Evolutionary conservation across 257 asterid genomes (phyloP).

Genomic region (Lavandula angustifolia): DNA sequence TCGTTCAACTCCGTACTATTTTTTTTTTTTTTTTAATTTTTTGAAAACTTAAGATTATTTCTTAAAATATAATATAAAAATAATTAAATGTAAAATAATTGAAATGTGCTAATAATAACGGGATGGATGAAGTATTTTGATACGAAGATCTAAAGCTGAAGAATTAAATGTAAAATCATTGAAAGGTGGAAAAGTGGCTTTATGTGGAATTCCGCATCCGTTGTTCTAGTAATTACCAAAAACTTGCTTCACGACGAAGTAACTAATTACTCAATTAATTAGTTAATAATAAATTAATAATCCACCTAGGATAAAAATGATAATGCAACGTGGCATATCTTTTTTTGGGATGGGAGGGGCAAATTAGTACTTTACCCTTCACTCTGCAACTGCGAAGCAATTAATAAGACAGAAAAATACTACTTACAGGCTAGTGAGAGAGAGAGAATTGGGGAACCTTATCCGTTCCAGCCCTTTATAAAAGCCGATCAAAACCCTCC

Average conservation of each 20-base stretch:
- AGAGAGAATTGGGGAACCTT: conserved; percentile 37
- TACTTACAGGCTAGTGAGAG: conserved; percentile 13
- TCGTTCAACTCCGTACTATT: too few relatives aligned
- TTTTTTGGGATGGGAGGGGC: not conserved
- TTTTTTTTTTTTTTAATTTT: too few relatives aligned
- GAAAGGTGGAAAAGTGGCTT: too few relatives aligned
- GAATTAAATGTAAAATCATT: too few relatives aligned
- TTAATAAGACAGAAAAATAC: conserved; percentile 9
- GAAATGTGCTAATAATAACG: too few relatives aligned
- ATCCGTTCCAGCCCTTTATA: conserved; percentile 57
- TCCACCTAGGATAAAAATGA: not conserved
- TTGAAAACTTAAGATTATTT: too few relatives aligned
- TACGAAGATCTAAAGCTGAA: too few relatives aligned
- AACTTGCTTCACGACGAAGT: conserved; percentile 12
- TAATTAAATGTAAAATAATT: too few relatives aligned
- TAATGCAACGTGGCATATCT: conserved; percentile 21
- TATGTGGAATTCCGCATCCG: not conserved
- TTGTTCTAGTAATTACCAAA: not conserved
- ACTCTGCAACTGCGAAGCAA: not conserved
- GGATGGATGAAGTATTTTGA: too few relatives aligned
- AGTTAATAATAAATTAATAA: not conserved
- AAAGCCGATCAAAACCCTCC: conserved; percentile 45
- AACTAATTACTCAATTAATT: not conserved
- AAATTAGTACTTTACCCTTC: conserved; percentile 14
- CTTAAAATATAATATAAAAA: too few relatives aligned